Percentiles rank a stretch among this genome's conserved stretches.
phyloP scores from a whole-genome alignment of 495 filamentous ascomycete genomes.

The Lasiosphaeris hirsuta region DNA sequence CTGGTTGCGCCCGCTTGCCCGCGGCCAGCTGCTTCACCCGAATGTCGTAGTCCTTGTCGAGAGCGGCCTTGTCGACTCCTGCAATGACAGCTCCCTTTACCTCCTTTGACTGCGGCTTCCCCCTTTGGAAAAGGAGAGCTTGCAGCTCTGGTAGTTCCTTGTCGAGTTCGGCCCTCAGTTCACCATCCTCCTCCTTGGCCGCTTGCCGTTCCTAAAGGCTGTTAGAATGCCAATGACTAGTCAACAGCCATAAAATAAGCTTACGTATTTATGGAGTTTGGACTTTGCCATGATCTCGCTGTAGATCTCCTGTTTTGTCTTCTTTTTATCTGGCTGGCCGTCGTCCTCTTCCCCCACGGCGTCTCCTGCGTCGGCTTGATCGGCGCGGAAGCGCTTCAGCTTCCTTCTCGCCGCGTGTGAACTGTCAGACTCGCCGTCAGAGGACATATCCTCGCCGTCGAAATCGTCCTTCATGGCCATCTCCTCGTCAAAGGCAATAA shows the following conservation, averaged over 20 bases:
- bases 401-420: conserved; percentile 44
- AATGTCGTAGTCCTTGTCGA: conserved; percentile 82
- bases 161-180: conserved; percentile 54
- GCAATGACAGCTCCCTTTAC: conserved; percentile 55
- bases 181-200: conserved; percentile 89
- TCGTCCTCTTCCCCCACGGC: conserved; percentile 41
- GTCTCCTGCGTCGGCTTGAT: conserved; percentile 38
- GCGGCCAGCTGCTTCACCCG: conserved; percentile 74
- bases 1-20: conserved; percentile 78
- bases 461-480: conserved; percentile 63
- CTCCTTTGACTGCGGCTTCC: conserved; percentile 22
- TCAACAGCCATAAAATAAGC: background rate
- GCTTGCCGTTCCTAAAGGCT: conserved; percentile 59
- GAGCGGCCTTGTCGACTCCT: conserved; percentile 57
- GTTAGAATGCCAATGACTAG: background rate
- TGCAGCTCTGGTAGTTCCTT: conserved; percentile 78
- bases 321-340: conserved; percentile 71
- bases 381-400: conserved; percentile 58
- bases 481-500: conserved; percentile 56
- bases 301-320: conserved; percentile 93
- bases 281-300: conserved; percentile 97
- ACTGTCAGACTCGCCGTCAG: conserved; percentile 54
- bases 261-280: conserved; percentile 85
- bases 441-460: conserved; percentile 56
- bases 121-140: conserved; percentile 53